phyloP scores from a whole-genome alignment of 1,284 basidiomycete genomes.

The Pseudozyma tsukubaensis region DNA sequence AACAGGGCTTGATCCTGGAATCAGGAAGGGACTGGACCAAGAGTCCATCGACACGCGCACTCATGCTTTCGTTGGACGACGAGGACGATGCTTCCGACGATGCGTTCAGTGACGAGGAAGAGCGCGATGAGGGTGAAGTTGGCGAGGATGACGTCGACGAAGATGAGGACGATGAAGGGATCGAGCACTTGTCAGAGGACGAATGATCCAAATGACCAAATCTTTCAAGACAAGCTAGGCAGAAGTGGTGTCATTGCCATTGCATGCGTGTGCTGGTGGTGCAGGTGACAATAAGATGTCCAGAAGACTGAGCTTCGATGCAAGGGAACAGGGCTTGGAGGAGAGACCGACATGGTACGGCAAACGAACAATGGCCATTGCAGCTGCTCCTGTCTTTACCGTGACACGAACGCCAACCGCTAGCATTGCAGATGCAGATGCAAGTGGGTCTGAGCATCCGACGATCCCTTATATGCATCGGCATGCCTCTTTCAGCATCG shows the following conservation, averaged over 20 bases:
- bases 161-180: constrained; percentile 22
- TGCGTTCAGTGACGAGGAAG: constrained; percentile 44
- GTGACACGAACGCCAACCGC: too few relatives aligned
- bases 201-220: constrained; percentile 2
- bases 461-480: too few relatives aligned
- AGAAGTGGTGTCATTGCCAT: background rate
- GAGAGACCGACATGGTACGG: too few relatives aligned
- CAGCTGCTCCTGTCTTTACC: too few relatives aligned
- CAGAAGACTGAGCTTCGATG: too few relatives aligned
- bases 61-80: constrained; percentile 50
- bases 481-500: too few relatives aligned
- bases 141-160: constrained; percentile 28
- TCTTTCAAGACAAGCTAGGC: background rate
- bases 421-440: too few relatives aligned
- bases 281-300: too few relatives aligned
- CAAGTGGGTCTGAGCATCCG: too few relatives aligned
- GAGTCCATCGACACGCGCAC: constrained; percentile 21
- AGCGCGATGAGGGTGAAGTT: constrained; percentile 2
- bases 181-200: constrained; percentile 22
- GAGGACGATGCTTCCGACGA: constrained; percentile 52
- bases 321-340: too few relatives aligned
- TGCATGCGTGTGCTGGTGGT: too few relatives aligned
- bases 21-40: constrained; percentile 51
- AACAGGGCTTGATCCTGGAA: constrained; percentile 46
- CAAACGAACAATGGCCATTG: too few relatives aligned